These are phyloP conservation scores for Juncus inflexus DNA, from an alignment of 176 grass and related monocot species.

Conservation along the genomic window DNA sequence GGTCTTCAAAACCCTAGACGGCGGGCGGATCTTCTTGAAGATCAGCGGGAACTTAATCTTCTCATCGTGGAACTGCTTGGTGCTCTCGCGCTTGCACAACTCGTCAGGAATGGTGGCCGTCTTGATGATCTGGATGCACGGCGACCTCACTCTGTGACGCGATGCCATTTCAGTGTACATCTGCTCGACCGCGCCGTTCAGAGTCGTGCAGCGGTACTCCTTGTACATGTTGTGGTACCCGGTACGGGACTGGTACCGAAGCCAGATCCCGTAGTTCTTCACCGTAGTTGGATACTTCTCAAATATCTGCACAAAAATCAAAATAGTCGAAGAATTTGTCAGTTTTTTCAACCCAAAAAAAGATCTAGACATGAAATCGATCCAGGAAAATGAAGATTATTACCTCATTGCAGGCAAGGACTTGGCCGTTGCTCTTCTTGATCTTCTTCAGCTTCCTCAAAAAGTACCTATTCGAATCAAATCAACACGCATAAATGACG, in stretches of 20 bases:
- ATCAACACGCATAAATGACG: not conserved
- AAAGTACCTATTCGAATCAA: conserved; percentile 47
- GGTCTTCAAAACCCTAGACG: conserved; percentile 75
- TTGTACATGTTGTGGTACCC: conserved; percentile 95
- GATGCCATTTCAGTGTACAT: conserved; percentile 92
- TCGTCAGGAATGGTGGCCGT: conserved; percentile 51
- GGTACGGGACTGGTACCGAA: conserved; percentile 78
- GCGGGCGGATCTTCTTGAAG: conserved; percentile 62
- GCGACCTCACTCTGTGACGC: conserved; percentile 64
- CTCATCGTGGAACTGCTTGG: conserved; percentile 79
- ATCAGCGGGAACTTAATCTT: conserved; percentile 84
- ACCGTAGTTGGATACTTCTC: conserved; percentile 69
- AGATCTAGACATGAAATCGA: not conserved
- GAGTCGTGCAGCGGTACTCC: conserved; percentile 72
- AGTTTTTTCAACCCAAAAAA: no score
- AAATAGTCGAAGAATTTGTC: not conserved
- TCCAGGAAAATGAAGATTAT: not conserved
- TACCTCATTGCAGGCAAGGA: conserved; percentile 78
- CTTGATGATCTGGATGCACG: conserved; percentile 82
- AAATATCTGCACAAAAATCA: conserved; percentile 36
- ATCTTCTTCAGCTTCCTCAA: conserved; percentile 87
- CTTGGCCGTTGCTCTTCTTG: conserved; percentile 89
- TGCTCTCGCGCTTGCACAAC: conserved; percentile 74
- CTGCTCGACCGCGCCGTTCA: conserved; percentile 76
- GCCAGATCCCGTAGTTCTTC: conserved; percentile 90